phyloP scores from a whole-genome alignment of 1,284 basidiomycete genomes.

The Microbotryum silenes-acaulis region DNA sequence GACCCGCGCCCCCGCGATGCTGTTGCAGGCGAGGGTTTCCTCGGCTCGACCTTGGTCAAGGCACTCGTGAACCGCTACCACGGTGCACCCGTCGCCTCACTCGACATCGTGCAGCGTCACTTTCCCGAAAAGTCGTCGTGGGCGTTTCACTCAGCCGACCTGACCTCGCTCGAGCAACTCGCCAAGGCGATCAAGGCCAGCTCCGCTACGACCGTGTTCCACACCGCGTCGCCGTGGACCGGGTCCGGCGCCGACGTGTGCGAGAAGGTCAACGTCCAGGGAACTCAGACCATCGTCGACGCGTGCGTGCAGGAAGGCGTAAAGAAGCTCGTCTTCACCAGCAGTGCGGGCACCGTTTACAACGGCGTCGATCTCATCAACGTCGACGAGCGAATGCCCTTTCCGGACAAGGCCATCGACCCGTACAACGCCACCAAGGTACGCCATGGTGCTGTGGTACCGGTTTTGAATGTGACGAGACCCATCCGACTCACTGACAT shows the following conservation, averaged over 20 bases:
- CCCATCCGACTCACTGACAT: no score
- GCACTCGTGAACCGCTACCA: slow-evolving; percentile 65
- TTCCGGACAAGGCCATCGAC: slow-evolving; percentile 70
- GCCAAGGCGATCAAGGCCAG: slow-evolving; percentile 64
- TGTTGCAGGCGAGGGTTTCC: slow-evolving; percentile 54
- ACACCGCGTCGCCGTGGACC: slow-evolving; percentile 81
- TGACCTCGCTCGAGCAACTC: slow-evolving; percentile 66
- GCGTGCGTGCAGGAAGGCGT: slow-evolving; percentile 63
- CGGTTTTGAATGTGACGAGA: neutral
- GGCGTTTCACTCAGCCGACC: slow-evolving; percentile 75
- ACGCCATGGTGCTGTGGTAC: slow-evolving; percentile 4
- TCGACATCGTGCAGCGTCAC: slow-evolving; percentile 84
- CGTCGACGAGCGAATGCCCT: slow-evolving; percentile 78
- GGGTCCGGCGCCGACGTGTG: slow-evolving; percentile 65
- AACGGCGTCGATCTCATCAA: slow-evolving; percentile 73
- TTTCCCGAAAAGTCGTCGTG: slow-evolving; percentile 44
- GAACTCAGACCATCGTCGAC: slow-evolving; percentile 76
- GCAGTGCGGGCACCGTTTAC: slow-evolving; percentile 87
- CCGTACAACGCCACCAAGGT: slow-evolving; percentile 93
- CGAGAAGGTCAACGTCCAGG: slow-evolving; percentile 89
- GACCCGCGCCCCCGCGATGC: neutral
- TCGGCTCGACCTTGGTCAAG: slow-evolving; percentile 83
- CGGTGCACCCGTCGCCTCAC: slow-evolving; percentile 56
- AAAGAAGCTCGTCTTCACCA: slow-evolving; percentile 87
- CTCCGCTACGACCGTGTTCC: slow-evolving; percentile 78